Base-by-base conservation (phyloP, 805 yeast genomes). In the Pichia deserticola region DNA sequence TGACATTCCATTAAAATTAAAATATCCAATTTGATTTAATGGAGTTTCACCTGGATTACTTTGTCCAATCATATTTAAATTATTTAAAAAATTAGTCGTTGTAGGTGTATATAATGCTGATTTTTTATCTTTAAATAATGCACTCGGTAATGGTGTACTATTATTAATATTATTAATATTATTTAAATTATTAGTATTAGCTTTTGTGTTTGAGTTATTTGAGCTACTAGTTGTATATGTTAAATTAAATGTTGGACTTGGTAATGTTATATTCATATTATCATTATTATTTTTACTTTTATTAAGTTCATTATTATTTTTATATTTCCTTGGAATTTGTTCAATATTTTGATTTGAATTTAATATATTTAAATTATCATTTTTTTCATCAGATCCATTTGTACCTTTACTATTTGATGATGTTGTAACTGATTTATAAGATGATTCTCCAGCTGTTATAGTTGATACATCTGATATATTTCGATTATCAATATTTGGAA, bases 401-500 rank as follows among this genome's bases (percentile, higher is more conserved):
- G 43, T 40, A 32, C 46, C 30, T 34, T 43, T 44, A 15, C 40
- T 29, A 42, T 20, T 25, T 7, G n/a, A 15, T 7, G 44, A 30
- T 7, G 12, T 20, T 25, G 30, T 20, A 7, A 5, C 28, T 13
- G 51, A 44, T 27, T 48, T 48, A 34, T 48, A 42, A 12, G 50
- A 48, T 6, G 53, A 50, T 33, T 47, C 47, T 12, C 45, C 50
- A 3, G 48, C 53, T 3, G 53, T 50, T n/a, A 50, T 34, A 12
- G 53, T 50, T 7, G 45, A 57, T 46, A 76, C 72, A 58, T 50
- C 44, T 6, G 52, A 76, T 63, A 60, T 72, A 71, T 49, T 66
- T 51, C 53, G 64, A 54, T 25, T 56, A 33, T 57, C 64, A 40
- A 51, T 49, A n/a, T 48, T 57, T 1, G 89, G 89, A n/a, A 83